Base-by-base conservation (phyloP, 768 basidiomycete species). In the Termitomyces eurrhizus region DNA sequence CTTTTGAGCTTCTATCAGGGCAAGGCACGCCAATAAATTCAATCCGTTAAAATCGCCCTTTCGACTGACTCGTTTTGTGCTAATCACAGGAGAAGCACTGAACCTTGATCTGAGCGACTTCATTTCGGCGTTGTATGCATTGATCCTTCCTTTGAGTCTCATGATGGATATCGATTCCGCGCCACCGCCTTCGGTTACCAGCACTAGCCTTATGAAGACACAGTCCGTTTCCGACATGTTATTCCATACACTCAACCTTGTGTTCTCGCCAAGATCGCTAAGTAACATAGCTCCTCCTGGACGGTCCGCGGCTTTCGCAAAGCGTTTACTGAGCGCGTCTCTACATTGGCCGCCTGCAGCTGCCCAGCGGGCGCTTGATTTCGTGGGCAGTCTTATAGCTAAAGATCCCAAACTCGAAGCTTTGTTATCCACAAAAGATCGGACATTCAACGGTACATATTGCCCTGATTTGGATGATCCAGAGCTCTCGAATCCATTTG, bases 1-100 rank as follows among this genome's bases (percentile, higher is more conserved):
- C 96, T n/a, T 98, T 98, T 68, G 95, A 98, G 69, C 84, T 99
- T 52, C 83, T 98, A 45, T 91, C 92, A 13, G 97, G 97, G 32
- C 97, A 99, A 86, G 97, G 96, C 86, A 61, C 62, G 75, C 67
- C 64, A 58, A 57, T 59, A 59, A 46, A 60, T 21, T 62, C 61
- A 35, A 33, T 59, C 62, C 49, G 59, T 9, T 36, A 41, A 42
- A 18, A 58, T 53, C 33, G 42, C 41, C n/a, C n/a, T 51, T 46
- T 39, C 54, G 7, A 61, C 58, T 9, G 35, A 44, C 26, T 36
- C 29, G 66, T 59, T 45, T 66, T 55, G 56, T 56, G 13, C 5
- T 58, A 58, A 60, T 60, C 62, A 59, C 70, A 96, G 94, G 95
- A 60, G 97, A 99, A 77, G 93, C 96, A n/a, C 81, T 99, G 66